A percentile compares a stretch with the other conserved stretches of the same genome.
These are phyloP conservation scores for Waltergamsia citrina DNA, from an alignment of 2,329 filamentous ascomycete genomes.

Conservation along the genomic window DNA sequence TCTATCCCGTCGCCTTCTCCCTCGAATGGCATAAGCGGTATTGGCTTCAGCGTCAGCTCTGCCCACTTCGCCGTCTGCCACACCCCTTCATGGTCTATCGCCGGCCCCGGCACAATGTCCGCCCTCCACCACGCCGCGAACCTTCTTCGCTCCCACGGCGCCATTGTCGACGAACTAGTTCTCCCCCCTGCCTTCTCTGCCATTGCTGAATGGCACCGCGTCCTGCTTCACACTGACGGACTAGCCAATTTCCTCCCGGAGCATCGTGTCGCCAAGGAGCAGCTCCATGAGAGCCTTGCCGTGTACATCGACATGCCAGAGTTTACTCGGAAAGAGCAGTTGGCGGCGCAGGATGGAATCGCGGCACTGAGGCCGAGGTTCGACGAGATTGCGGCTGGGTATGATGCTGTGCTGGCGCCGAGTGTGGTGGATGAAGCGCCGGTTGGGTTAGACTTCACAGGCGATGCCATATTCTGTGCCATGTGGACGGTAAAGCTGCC, in stretches of 20 bases:
- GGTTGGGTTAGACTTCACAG: conserved; percentile 39
- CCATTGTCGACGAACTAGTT: conserved; percentile 43
- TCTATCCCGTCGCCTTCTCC: no score
- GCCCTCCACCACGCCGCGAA: conserved; percentile 30
- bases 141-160: conserved; percentile 35
- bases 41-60: conserved; percentile 26
- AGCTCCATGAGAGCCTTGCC: conserved; percentile 33
- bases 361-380: conserved; percentile 42
- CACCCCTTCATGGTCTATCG: conserved; percentile 40
- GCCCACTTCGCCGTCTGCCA: conserved; percentile 45
- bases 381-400: conserved; percentile 40
- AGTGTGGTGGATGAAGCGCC: conserved; percentile 53
- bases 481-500: conserved; percentile 39
- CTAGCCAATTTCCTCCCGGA: conserved; percentile 43
- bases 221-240: conserved; percentile 41
- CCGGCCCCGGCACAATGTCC: conserved; percentile 29
- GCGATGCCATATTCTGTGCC: conserved; percentile 39
- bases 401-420: conserved; percentile 46
- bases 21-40: conserved; percentile 24
- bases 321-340: conserved; percentile 33
- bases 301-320: conserved; percentile 35
- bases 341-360: conserved; percentile 43
- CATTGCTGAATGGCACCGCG: conserved; percentile 41
- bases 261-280: conserved; percentile 34
- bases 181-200: conserved; percentile 38